Conservation (phyloP, 1,284 basidiomycete genomes). For the Irpex lacteus region DNA sequence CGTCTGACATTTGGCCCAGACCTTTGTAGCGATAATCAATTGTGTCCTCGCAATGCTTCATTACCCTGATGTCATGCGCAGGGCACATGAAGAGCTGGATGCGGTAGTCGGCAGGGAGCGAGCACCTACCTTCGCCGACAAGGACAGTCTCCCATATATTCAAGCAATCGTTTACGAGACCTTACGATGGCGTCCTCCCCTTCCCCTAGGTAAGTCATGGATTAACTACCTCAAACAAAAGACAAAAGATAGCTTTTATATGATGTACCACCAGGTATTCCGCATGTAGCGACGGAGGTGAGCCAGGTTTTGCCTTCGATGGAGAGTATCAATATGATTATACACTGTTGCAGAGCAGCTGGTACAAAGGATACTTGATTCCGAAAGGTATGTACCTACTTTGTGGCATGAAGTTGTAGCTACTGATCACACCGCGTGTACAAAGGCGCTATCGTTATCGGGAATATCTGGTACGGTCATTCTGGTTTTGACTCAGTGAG, state of each 20-base stretch:
- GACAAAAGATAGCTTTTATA: background rate
- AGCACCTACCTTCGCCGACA: background rate
- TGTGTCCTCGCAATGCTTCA: conserved; percentile 1
- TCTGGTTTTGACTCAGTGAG: too few relatives aligned
- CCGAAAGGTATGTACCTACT: too few relatives aligned
- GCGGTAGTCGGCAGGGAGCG: background rate
- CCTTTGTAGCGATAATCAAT: background rate
- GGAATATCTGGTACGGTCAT: background rate
- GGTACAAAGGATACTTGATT: too few relatives aligned
- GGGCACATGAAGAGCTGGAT: conserved; percentile 2
- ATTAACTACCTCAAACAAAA: too few relatives aligned
- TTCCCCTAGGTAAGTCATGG: background rate
- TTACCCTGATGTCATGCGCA: background rate
- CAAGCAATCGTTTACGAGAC: conserved; percentile 2
- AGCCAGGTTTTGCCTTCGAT: too few relatives aligned
- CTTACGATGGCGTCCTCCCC: background rate
- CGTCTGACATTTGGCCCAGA: background rate
- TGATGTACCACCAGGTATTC: background rate
- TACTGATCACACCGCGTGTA: background rate
- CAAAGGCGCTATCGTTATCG: background rate
- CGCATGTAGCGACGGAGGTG: too few relatives aligned
- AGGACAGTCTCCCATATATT: background rate
- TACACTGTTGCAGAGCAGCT: too few relatives aligned
- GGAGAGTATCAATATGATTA: too few relatives aligned
- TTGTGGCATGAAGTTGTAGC: too few relatives aligned